Evolutionary conservation across 352 stramenopile genomes (phyloP), one percentile per base, ranked within the genome.

Genomic region (Phytopythium montanum): DNA sequence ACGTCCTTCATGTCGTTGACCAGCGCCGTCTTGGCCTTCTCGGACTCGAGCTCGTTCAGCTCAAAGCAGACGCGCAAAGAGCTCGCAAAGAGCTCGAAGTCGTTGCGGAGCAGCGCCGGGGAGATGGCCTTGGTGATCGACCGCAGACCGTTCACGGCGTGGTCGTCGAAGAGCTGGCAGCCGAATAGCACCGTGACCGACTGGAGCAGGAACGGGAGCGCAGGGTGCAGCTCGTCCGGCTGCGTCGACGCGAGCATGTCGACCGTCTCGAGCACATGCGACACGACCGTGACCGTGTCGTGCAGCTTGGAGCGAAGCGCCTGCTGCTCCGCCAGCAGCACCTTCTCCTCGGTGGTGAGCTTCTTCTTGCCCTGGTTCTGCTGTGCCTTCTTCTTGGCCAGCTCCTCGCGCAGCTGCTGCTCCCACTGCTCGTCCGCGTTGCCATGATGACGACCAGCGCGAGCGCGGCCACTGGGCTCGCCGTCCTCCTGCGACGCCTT

Each of bases 401-500:
- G 67, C 66, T 96, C 87, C 56, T 93, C 81, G 16, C 87, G 87
- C 59, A 92, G 60, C 51, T 94, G 79, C 53, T 91, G 81, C 33
- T 96, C 87, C 85, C 85, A 96, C 45, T 87, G 78, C 38, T 94
- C 85, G 21, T 96, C 87, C 38, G 92, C 82, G 39, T 86, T 94
- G 52, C 81, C 82, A 14, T 67, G 75, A 45, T 67, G 74, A 25
- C 76, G 66, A 49, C 75, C 69, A 34, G 70, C 69, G 18, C 72
- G 66, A 13, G 31, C 61, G 10, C 41, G 66, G 5, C 21, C 55
- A 18, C 66, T 21, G 29, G 19, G 19, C 23, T 72, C 67, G 10
- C 73, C 62, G 5, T 72, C 68, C 8, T 61, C 60, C 10, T 69
- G 52, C n/a, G 45, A 14, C 2, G 62, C 71, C 59, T 78, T 79